phyloP scores from a whole-genome alignment of 225 moss, liverwort and hornwort genomes.

The Anthoceros angustus region DNA sequence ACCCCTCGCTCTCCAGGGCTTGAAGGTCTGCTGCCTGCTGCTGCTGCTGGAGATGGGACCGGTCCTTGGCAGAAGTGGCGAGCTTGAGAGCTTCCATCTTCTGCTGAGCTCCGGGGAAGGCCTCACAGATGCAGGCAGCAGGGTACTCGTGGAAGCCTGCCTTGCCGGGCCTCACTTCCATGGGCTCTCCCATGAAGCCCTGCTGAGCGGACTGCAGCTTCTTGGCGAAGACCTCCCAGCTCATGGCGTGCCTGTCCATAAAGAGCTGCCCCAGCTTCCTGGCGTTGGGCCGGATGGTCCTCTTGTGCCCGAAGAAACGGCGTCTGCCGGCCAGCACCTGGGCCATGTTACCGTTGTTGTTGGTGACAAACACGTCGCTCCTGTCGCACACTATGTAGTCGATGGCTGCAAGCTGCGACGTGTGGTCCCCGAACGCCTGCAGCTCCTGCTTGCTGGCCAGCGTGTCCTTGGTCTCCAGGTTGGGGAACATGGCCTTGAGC shows the following conservation, averaged over 20 bases:
- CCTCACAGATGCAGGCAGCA: conserved; percentile 66
- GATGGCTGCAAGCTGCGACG: conserved; percentile 95
- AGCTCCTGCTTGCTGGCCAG: conserved; percentile 38
- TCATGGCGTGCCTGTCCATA: conserved; percentile 37
- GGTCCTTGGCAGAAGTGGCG: not conserved
- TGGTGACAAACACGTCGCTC: conserved; percentile 94
- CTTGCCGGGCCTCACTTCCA: conserved; percentile 58
- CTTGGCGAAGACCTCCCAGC: conserved; percentile 60
- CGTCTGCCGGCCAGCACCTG: conserved; percentile 90
- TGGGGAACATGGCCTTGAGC: conserved; percentile 75
- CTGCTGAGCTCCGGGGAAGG: conserved; percentile 21
- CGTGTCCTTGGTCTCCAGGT: conserved; percentile 62
- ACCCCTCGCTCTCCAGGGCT: not conserved
- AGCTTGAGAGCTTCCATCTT: conserved; percentile 5
- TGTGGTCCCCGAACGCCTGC: conserved; percentile 35
- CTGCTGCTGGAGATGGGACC: not conserved
- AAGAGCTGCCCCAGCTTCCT: conserved; percentile 62
- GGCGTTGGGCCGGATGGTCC: conserved; percentile 85
- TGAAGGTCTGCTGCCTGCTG: not conserved
- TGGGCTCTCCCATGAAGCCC: conserved; percentile 91
- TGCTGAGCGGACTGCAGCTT: conserved; percentile 53
- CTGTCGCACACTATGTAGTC: conserved; percentile 95
- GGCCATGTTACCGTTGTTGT: conserved; percentile 98
- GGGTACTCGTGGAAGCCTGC: conserved; percentile 93
- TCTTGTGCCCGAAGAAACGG: conserved; percentile 82